phyloP scores from a whole-genome alignment of 208 protist genomes.

The Vickermania ingenoplastis region DNA sequence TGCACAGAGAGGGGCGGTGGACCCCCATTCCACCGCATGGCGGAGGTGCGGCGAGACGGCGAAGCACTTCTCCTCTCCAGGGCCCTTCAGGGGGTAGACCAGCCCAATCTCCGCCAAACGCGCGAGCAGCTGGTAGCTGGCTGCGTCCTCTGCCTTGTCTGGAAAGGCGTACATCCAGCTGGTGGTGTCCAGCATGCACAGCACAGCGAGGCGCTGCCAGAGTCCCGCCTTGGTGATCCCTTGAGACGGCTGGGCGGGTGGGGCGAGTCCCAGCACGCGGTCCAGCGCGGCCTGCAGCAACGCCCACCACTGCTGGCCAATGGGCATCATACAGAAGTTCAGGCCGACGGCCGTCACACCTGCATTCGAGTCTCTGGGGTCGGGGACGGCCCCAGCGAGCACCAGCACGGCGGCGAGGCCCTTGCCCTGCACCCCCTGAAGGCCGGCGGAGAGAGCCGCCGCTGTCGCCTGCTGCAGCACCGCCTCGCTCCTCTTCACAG shows the following conservation, averaged over 20 bases:
- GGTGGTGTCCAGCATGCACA: constrained; percentile 43
- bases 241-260: constrained; percentile 5
- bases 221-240: constrained; percentile 28
- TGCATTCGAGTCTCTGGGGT: background rate
- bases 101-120: constrained; percentile 74
- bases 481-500: background rate
- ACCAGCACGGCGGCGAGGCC: background rate
- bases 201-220: constrained; percentile 71
- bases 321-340: constrained; percentile 77
- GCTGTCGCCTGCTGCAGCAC: background rate
- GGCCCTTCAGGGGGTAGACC: constrained; percentile 45
- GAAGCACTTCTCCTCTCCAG: constrained; percentile 43
- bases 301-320: constrained; percentile 81
- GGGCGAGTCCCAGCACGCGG: constrained; percentile 35
- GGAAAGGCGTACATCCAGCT: constrained; percentile 59
- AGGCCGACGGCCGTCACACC: constrained; percentile 57
- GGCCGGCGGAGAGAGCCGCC: background rate
- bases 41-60: constrained; percentile 63
- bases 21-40: constrained; percentile 61
- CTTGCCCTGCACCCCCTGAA: background rate
- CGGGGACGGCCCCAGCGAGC: constrained; percentile 1
- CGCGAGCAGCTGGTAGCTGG: constrained; percentile 53
- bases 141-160: constrained; percentile 27
- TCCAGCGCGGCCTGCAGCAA: constrained; percentile 65
- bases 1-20: constrained; percentile 50